Base-by-base conservation (phyloP, 2,329 filamentous ascomycete genomes). In the Chaetoscypha palmicola region DNA sequence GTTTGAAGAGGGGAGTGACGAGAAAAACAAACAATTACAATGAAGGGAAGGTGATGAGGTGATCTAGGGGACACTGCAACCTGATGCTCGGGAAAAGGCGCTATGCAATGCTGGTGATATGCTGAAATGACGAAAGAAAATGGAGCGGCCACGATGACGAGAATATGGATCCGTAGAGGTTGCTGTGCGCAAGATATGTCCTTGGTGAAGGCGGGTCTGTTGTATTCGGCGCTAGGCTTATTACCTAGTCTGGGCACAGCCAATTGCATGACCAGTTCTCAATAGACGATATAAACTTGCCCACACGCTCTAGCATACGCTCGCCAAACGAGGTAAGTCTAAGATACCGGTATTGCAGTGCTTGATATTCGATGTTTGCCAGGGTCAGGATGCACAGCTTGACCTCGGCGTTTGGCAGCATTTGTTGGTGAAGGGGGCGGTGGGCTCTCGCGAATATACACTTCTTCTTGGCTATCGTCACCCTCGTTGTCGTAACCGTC, bases 391-490 rank as follows among this genome's bases (percentile, higher is more conserved):
- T 38, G 48, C 4, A 49, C 40, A 24, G 17, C 33, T 5, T 49
- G 50, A 34, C 16, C 42, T 33, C 42, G 47, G 14, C 33, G 48
- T 37, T 38, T 38, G 28, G 48, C 45, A 19, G 50, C 47, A 20
- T 20, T 40, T n/a, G 43, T 43, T 17, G 54, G 53, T 30, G 54
- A 56, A 14, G 52, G 49, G 39, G 52, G 52, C 16, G 53, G 54
- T 10, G 52, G 52, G 16, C 55, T 51, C 31, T 61, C 55, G 9
- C 73, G 70, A 32, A 73, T 71, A 48, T 73, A 71, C 33, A 70
- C 71, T 22, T 41, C 39, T 7, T 22, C 28, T 20, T 41, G 39
- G 31, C 39, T 41, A 19, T 34, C 39, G 5, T 34, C 30, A 16
- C 23, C 17, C 20, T 37, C 34, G 23, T 41, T 32, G 28, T 40